A percentile compares a stretch with the other conserved stretches of the same genome.
phyloP scores from a whole-genome alignment of 768 basidiomycete genomes.

The Auriscalpium vulgare region DNA sequence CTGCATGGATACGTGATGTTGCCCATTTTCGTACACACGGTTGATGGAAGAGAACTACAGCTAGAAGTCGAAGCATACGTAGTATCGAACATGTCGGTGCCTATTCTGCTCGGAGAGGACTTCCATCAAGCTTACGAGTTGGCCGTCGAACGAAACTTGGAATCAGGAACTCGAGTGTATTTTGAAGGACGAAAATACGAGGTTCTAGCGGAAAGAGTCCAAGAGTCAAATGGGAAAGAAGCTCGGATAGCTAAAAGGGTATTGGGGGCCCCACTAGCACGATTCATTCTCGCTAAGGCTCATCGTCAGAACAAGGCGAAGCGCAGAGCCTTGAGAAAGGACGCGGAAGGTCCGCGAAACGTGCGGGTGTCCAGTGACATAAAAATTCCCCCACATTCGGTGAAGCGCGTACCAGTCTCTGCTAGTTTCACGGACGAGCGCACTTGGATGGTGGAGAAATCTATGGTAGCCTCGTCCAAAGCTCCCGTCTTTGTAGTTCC shows the following conservation, averaged over 20 bases:
- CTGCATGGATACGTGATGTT: conserved; percentile 22
- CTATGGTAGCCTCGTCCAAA: neutral
- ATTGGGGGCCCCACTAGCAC: neutral
- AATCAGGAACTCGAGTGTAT: neutral
- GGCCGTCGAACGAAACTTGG: conserved; percentile 18
- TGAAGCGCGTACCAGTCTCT: neutral
- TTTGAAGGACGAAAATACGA: conserved; percentile 14
- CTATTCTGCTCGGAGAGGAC: conserved; percentile 17
- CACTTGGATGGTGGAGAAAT: neutral
- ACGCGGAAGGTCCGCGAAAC: neutral
- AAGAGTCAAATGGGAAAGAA: neutral
- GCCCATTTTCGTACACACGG: conserved; percentile 18
- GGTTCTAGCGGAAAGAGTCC: neutral
- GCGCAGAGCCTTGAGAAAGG: neutral
- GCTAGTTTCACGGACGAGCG: neutral
- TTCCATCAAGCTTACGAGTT: conserved; percentile 26
- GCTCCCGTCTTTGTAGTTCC: neutral
- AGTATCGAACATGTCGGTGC: conserved; percentile 17
- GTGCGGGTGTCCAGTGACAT: neutral
- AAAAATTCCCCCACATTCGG: conserved; percentile 1
- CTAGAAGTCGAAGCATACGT: conserved; percentile 16
- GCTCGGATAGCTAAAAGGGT: neutral
- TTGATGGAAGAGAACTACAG: conserved; percentile 18
- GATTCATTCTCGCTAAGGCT: neutral
- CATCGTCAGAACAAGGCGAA: neutral